Evolutionary conservation across 768 basidiomycete species (phyloP), one percentile per base, ranked within the genome.

Genomic region (Mycena maculata): DNA sequence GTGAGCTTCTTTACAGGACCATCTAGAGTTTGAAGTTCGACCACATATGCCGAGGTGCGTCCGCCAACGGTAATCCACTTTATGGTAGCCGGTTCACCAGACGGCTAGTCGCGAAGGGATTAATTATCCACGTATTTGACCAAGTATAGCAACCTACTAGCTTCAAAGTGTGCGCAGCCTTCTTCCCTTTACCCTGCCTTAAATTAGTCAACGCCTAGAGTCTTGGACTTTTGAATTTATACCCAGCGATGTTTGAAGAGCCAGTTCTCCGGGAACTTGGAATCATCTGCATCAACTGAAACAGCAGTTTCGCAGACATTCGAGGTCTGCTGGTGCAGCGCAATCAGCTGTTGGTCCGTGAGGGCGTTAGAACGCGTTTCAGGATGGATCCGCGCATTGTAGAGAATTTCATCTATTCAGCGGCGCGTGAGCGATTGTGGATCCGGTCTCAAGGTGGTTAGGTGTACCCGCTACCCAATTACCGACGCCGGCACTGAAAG

Each of bases 401-500:
- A 93, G 41, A 94, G 75, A 49, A 93, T 87, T 77, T 92, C 90
- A 74, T 92, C 89, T 88, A 63, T 44, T 55, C n/a, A 54, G 28
- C 20, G 33, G 20, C 33, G 30, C 48, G 28, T 50, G 27, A 39
- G 39, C 36, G 42, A n/a, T 27, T 27, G 38, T 27, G 44, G 57
- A 48, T 67, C 45, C 42, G 62, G 60, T 54, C 49, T 52, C 23
- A 63, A 63, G 41, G 57, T 59, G 52, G 66, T 18, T 49, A 60
- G 65, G 44, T 73, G 45, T 69, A 88, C 91, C 91, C 71, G 92
- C 92, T 22, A 94, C 87, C 90, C 92, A 94, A 74, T 94, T 94
- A 4, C 93, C 91, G 12, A 94, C 86, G 1, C 93, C 93, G 13
- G 92, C 92, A 67, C 87, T 91, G 79, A 94, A 93, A 0, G 89